Evolutionary conservation across 2,329 filamentous ascomycete species (phyloP), one percentile per base, ranked within the genome.

Genomic region (Talaromyces albobiverticillius): DNA sequence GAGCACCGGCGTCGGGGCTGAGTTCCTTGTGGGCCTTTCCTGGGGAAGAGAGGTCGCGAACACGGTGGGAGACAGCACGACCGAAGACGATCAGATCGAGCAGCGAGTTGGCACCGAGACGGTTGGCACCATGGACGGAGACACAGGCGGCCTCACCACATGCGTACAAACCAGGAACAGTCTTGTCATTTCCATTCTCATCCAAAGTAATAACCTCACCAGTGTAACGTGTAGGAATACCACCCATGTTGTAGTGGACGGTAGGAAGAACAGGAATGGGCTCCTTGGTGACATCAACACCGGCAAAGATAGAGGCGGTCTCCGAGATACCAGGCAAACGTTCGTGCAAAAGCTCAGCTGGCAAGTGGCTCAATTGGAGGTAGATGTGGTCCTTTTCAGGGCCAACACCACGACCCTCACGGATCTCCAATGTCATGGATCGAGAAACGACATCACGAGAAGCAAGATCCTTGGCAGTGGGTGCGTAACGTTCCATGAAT

Each of bases 181-280:
- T 83, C 82, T 95, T 83, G 79, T 97, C 94, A 55, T 95, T 85
- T 62, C 94, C 94, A 58, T 84, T 73, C 69, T 89, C 87, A 64
- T 96, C 90, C 50, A 95, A 80, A 16, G 90, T 95, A 63, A 99
- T 77, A 58, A 97, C 94, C 78, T 99, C 91, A 74, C 94, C 93
- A 59, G 90, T 96, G 82, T 96, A 97, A 69, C 90, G 90, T 63
- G 94, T 97, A 50, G 93, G 93, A 64, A 99, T 96, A 82, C 94
- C 93, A 76, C 93, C 93, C 94, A 97, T 99, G 83, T 96, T 96
- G 84, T 99, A 99, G 82, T 99, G 92, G 63, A 96, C 93, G 42
- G 93, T 97, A 55, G 93, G 93, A 59, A 97, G 82, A 62, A 97
- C 93, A 58, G 93, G 93, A 64, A 97, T 97, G 61, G 93, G 93